Base-by-base conservation (phyloP, 768 basidiomycete genomes). In the Lactifluus rugatus region DNA sequence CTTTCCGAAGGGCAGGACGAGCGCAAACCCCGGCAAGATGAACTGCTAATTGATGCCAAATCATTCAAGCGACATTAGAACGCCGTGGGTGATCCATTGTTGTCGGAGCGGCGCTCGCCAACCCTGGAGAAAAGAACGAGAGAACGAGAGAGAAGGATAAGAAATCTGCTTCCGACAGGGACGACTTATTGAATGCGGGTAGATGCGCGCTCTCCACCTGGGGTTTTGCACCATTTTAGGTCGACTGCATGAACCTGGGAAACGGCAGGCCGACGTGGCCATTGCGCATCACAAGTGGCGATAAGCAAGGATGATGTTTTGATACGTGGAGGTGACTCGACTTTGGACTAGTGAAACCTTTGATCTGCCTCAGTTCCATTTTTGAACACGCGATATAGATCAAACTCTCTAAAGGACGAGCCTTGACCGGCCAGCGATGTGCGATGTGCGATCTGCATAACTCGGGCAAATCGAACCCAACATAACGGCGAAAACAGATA, bases 301-400 rank as follows among this genome's bases (percentile, higher is more conserved):
- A 37, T 10, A 14, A 21, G 54, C 32, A 14, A 54, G 31, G 25
- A 34, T 42, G 10, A 25, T 14, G 17, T 39, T 26, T 25, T 11
- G 45, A 31, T 11, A 26, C 17, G 46, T 14, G 19, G 16, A 31
- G 5, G 21, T 58, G 52, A 54, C 47, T 54, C 41, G 39, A 54
- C 47, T 31, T 34, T 17, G 21, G 46, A 34, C 21, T 6, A 17
- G 19, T 47, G 57, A 48, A 54, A 50, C 41, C 21, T 23, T 48
- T 54, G 52, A 54, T 54, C 16, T 19, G 51, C 52, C 41, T 44
- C 17, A 23, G 21, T 52, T 26, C 51, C 46, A 28, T 48, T 53
- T 39, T 16, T 17, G n/a, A n/a, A 31, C 1, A 41, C 19, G 25
- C 3, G 45, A 48, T 37, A 34, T 13, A 46, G 31, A 48, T 58